A percentile compares a stretch with the other conserved stretches of the same genome.
Conservation (phyloP, 768 basidiomycete genomes). For the Cyathus striatus region DNA sequence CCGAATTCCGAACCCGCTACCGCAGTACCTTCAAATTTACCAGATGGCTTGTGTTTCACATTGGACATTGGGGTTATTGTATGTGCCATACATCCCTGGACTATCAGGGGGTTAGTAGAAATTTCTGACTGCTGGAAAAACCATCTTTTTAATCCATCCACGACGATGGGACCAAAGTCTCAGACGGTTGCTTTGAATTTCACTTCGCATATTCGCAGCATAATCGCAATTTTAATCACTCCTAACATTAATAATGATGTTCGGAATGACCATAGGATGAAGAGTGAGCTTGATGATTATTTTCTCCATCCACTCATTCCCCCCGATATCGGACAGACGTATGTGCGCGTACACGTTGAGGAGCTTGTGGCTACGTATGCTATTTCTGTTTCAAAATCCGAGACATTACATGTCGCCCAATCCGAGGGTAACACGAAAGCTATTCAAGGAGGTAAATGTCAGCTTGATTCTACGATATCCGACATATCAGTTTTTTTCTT, state of each 20-base stretch:
- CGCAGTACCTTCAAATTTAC: not conserved
- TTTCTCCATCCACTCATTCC: conserved; percentile 59
- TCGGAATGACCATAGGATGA: no score
- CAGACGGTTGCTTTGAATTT: no score
- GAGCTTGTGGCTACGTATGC: conserved; percentile 22
- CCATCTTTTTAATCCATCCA: conserved; percentile 6
- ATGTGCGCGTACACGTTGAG: conserved; percentile 51
- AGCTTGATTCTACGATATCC: conserved; percentile 25
- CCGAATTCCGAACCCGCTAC: conserved; percentile 5
- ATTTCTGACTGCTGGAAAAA: conserved; percentile 24
- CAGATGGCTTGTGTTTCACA: conserved; percentile 32
- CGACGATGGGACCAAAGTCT: no score
- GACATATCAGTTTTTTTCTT: conserved; percentile 62
- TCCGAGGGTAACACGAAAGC: no score
- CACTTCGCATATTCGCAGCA: conserved; percentile 32
- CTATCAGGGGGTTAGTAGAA: conserved; percentile 45
- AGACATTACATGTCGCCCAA: no score
- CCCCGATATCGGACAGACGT: conserved; percentile 42
- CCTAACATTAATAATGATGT: no score
- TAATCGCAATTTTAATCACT: conserved; percentile 41
- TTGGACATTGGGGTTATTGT: conserved; percentile 47
- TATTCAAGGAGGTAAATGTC: not conserved
- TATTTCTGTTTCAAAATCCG: no score
- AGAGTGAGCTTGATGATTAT: no score
- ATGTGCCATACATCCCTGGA: conserved; percentile 50